Evolutionary conservation across 495 filamentous ascomycete genomes (phyloP).

Genomic region (Astrothelium macrocarpum): DNA sequence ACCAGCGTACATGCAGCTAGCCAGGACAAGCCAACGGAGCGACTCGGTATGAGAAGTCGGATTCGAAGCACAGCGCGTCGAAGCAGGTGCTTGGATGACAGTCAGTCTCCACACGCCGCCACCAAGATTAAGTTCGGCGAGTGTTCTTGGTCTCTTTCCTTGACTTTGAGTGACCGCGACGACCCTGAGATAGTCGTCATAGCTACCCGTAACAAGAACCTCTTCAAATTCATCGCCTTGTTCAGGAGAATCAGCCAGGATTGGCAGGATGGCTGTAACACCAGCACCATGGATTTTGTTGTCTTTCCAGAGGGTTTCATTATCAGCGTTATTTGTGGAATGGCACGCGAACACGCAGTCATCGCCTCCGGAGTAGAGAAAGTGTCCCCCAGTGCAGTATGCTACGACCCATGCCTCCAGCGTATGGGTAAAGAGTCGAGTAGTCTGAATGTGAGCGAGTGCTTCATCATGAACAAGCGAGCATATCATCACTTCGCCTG

Average conservation of each 20-base stretch:
- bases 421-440: slow-evolving; percentile 27
- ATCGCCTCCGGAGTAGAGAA: slow-evolving; percentile 59
- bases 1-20: slow-evolving; percentile 91
- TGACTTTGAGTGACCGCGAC: slow-evolving; percentile 13
- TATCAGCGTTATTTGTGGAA: slow-evolving; percentile 15
- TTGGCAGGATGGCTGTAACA: slow-evolving; percentile 76
- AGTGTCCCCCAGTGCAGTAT: slow-evolving; percentile 17
- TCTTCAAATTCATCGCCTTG: slow-evolving; percentile 18
- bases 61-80: not conserved
- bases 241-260: slow-evolving; percentile 29
- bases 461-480: not conserved
- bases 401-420: slow-evolving; percentile 63
- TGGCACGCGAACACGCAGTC: slow-evolving; percentile 39
- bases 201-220: slow-evolving; percentile 75
- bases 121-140: slow-evolving; percentile 57
- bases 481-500: slow-evolving; percentile 42
- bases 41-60: slow-evolving; percentile 14
- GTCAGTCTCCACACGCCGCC: slow-evolving; percentile 91
- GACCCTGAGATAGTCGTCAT: slow-evolving; percentile 76
- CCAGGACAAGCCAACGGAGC: slow-evolving; percentile 45
- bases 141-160: slow-evolving; percentile 29
- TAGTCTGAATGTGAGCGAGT: not conserved
- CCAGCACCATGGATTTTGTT: slow-evolving; percentile 61
- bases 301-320: slow-evolving; percentile 28
- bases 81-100: slow-evolving; percentile 22